Percentiles rank a stretch among this genome's conserved stretches.
These are phyloP conservation scores for Elsinoe fawcettii DNA, from an alignment of 2,329 filamentous ascomycete species.

Conservation along the genomic window DNA sequence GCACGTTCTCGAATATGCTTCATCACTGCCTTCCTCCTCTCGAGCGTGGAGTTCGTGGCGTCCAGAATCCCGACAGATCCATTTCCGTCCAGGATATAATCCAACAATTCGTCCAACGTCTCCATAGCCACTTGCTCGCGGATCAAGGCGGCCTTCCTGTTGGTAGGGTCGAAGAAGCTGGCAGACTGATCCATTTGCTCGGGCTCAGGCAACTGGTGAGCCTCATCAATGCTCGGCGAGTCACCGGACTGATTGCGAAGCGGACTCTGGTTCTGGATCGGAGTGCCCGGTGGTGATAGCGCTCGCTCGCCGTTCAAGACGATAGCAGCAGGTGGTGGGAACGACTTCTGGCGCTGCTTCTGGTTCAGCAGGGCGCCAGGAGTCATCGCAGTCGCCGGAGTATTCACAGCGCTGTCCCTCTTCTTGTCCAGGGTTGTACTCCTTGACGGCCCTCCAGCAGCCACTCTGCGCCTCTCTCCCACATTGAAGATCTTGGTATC, in stretches of 20 bases:
- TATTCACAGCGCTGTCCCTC: slow-evolving; percentile 19
- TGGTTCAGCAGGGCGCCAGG: slow-evolving; percentile 20
- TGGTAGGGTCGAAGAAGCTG: slow-evolving; percentile 86
- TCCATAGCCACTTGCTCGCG: slow-evolving; percentile 88
- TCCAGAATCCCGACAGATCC: slow-evolving; percentile 93
- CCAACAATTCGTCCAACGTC: slow-evolving; percentile 82
- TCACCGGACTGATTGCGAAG: background rate
- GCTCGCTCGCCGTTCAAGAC: slow-evolving; percentile 50
- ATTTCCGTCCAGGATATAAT: slow-evolving; percentile 74
- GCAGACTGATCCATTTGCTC: slow-evolving; percentile 43
- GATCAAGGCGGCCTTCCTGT: slow-evolving; percentile 70
- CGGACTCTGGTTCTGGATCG: slow-evolving; percentile 19
- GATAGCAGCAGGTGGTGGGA: slow-evolving; percentile 45
- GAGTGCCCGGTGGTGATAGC: slow-evolving; percentile 29
- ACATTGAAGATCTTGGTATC: slow-evolving; percentile 97
- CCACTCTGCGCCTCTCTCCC: slow-evolving; percentile 77
- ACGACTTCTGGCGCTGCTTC: slow-evolving; percentile 21
- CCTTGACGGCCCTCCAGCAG: slow-evolving; percentile 49
- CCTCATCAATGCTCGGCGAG: slow-evolving; percentile 14
- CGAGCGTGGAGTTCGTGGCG: slow-evolving; percentile 91
- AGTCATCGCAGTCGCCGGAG: slow-evolving; percentile 18
- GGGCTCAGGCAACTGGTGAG: slow-evolving; percentile 13
- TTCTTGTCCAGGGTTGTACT: slow-evolving; percentile 27
- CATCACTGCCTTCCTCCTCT: slow-evolving; percentile 75
- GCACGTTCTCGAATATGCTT: slow-evolving; percentile 55